Conservation (phyloP, 345 rosid species). For the Syzygium jambos region DNA sequence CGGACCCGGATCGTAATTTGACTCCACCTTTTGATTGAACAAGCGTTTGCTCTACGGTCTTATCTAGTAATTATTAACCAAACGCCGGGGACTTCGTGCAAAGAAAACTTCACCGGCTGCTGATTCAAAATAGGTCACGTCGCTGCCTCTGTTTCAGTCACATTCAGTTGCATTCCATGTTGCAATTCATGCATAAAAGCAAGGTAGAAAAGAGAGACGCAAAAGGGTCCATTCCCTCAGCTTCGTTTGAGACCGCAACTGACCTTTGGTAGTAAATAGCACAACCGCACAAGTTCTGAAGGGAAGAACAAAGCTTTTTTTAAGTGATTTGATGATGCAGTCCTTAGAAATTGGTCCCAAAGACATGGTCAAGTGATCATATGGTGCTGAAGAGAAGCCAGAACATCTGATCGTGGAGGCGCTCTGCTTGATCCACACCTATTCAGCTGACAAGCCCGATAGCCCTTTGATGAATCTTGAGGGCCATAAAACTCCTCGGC, state of each 20-base stretch:
- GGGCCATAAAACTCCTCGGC: neutral
- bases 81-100: neutral
- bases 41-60: neutral
- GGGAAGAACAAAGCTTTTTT: neutral
- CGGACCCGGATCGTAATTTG: neutral
- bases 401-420: neutral
- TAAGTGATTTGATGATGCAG: neutral
- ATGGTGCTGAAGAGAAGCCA: neutral
- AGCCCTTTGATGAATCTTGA: neutral
- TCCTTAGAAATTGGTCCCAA: neutral
- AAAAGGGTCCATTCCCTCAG: neutral
- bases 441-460: neutral
- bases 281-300: neutral
- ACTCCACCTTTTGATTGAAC: neutral
- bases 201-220: neutral
- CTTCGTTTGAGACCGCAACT: neutral
- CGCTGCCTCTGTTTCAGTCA: neutral
- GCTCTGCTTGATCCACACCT: neutral
- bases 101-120: neutral
- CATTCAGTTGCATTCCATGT: neutral
- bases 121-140: neutral
- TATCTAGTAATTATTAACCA: neutral
- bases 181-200: neutral
- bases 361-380: neutral
- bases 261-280: neutral